Evolutionary conservation across 495 filamentous ascomycete genomes (phyloP), one percentile per base, ranked within the genome.

Genomic region (Talaromyces thailandensis): DNA sequence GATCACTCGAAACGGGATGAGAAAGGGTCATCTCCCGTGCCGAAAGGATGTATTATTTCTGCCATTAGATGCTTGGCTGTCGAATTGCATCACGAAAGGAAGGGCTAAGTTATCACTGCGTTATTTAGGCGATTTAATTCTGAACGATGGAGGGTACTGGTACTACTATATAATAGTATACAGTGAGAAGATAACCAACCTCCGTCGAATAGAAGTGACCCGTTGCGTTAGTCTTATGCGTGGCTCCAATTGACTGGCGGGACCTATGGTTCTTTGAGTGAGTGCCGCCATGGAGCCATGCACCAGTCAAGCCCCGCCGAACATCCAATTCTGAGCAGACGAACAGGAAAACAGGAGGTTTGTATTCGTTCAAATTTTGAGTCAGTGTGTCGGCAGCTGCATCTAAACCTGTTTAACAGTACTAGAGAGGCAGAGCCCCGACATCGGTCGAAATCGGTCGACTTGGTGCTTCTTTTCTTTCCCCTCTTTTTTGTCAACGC

Each of bases 181-280:
- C 16, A 40, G 35, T 40, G 35, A 40, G 9, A 48, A 48, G 8
- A 48, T 21, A 48, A n/a, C 43, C 43, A 48, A 48, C 43, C n/a
- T 45, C 40, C 16, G n/a, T 45, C 40, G 40, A 37, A 37, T 37
- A 21, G 48, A 53, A 26, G 51, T 53, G 43, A 51, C 37, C 14
- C 52, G 25, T 58, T 50, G 61, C 55, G 55, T 50, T 63, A 63
- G 62, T 59, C 62, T 58, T 25, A 63, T 63, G 55, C 62, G 62
- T 63, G 62, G 62, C 62, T 63, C 56, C 62, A 63, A 63, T 63
- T 63, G 55, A 62, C 50, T 40, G 61, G 60, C 18, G 35, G 18
- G 24, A n/a, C 45, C 40, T 32, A 31, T 28, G 29, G 37, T 52
- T 48, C 12, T 61, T 16, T 28, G 24, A n/a, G 25, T 28, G 24